A percentile compares a stretch with the other conserved stretches of the same genome.
Evolutionary conservation across 1,284 basidiomycete genomes (phyloP).

Genomic region (Dichomitus squalens): DNA sequence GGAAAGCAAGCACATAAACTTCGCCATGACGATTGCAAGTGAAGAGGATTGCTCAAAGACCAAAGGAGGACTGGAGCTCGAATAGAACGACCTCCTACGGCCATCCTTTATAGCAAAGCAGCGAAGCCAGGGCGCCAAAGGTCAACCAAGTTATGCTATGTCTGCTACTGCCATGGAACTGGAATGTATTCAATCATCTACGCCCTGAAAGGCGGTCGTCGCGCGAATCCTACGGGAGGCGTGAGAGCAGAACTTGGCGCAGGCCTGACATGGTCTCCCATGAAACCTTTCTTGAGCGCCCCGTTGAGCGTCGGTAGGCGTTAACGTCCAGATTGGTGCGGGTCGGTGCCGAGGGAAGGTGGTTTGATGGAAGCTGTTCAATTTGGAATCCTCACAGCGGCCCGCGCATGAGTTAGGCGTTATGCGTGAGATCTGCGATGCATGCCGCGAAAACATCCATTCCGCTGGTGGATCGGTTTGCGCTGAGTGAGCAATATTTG

Average conservation of each 20-base stretch:
- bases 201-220: slow-evolving; percentile 21
- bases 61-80: slow-evolving; percentile 14
- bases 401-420: slow-evolving; percentile 6
- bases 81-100: not conserved
- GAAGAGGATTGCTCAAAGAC: slow-evolving; percentile 1
- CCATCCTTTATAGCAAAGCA: slow-evolving; percentile 14
- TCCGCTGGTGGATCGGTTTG: too few relatives aligned
- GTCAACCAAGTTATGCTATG: slow-evolving; percentile 4
- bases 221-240: slow-evolving; percentile 14
- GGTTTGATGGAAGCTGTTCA: slow-evolving; percentile 6
- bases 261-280: slow-evolving; percentile 8
- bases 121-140: not conserved
- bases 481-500: too few relatives aligned
- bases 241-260: slow-evolving; percentile 12
- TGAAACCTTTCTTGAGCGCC: slow-evolving; percentile 9
- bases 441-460: not conserved
- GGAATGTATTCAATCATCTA: slow-evolving; percentile 5
- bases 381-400: slow-evolving; percentile 10
- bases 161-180: not conserved
- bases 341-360: too few relatives aligned
- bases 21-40: slow-evolving; percentile 7
- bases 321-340: slow-evolving; percentile 6
- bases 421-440: slow-evolving; percentile 9
- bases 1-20: slow-evolving; percentile 17
- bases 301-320: slow-evolving; percentile 6